Base-by-base conservation (phyloP, 1,139 yeast genomes). In the Diutina pseudorugosa region DNA sequence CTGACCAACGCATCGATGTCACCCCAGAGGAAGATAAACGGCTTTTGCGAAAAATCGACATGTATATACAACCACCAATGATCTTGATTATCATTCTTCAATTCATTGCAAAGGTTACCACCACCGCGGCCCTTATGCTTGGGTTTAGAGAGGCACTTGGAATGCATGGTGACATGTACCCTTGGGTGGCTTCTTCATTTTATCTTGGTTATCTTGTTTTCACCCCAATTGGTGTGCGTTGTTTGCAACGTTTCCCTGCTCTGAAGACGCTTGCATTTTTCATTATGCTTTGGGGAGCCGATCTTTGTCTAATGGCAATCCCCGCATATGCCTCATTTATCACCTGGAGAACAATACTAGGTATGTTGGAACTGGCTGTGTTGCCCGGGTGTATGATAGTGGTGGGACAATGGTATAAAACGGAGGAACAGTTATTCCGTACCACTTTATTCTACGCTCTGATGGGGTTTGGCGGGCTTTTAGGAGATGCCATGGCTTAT, bases 61-160 rank as follows among this genome's bases (percentile, higher is more conserved):
- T 73, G 16, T 74, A 64, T 57, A 61, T 83, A 56, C 65, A 80
- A 57, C 84, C 88, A 0, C 55, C 82, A 42, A 70, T 83, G 71
- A 75, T 82, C 60, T 55, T 77, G 16, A 63, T 82, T 19, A 80
- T 80, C 61, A 73, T 81, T 18, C 67, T 75, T 48, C 89, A 83
- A 63, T 80, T 76, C 55, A 79, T 83, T 82, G 90, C 83, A 63
- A 84, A 84, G 60, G 65, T 73, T 18, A 68, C 86, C 7, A 79
- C 74, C 42, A 70, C 82, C 18, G 76, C 75, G 55, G 86, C 87
- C 4, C 74, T 87, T 1, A 73, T 83, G 52, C 71, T 53, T 3
- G 55, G 54, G 18, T 50, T 55, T 25, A 41, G 55, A 19, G 42
- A 43, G n/a, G 57, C 53, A 49, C 50, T 54, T 51, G 42, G 53